Evolutionary conservation across 768 basidiomycete genomes (phyloP).

Genomic region (Cystofilobasidium ferigula): DNA sequence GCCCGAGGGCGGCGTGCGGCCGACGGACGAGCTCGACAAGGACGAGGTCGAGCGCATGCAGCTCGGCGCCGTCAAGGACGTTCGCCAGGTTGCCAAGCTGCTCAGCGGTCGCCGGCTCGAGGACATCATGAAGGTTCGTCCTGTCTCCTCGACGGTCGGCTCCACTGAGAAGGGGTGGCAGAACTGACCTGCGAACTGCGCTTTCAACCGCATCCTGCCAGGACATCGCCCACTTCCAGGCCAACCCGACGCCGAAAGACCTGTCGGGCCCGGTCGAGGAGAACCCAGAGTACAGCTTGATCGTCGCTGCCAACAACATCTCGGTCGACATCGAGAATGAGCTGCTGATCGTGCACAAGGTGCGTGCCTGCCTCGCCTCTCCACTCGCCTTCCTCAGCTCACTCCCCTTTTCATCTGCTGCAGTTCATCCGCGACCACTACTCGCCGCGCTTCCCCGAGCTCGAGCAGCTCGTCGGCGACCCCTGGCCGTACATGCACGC

Average conservation of each 20-base stretch:
- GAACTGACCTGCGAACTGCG: too few species aligned
- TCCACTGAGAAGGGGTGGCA: too few species aligned
- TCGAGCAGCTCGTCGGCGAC: slow-evolving; percentile 87
- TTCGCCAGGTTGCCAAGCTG: slow-evolving; percentile 75
- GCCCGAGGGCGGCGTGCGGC: slow-evolving; percentile 66
- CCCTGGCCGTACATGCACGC: slow-evolving; percentile 85
- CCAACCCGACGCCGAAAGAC: slow-evolving; percentile 57
- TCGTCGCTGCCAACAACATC: slow-evolving; percentile 94
- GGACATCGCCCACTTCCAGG: slow-evolving; percentile 82
- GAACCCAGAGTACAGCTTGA: slow-evolving; percentile 90
- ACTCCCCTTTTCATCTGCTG: slow-evolving; percentile 24
- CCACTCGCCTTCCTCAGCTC: slow-evolving; percentile 3
- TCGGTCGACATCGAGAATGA: slow-evolving; percentile 98
- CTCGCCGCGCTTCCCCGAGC: slow-evolving; percentile 83
- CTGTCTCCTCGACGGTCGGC: not conserved
- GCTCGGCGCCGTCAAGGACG: slow-evolving; percentile 69
- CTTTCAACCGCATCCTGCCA: slow-evolving; percentile 35
- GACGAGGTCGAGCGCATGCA: slow-evolving; percentile 96
- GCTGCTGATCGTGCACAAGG: slow-evolving; percentile 92
- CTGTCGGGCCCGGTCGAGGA: slow-evolving; percentile 60
- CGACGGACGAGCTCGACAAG: slow-evolving; percentile 88
- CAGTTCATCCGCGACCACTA: slow-evolving; percentile 98
- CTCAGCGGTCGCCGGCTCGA: slow-evolving; percentile 75
- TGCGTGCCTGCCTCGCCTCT: slow-evolving; percentile 31
- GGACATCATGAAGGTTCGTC: slow-evolving; percentile 65